Base-by-base conservation (phyloP, 202 grass and related monocot species). In the Panicum virgatum region DNA sequence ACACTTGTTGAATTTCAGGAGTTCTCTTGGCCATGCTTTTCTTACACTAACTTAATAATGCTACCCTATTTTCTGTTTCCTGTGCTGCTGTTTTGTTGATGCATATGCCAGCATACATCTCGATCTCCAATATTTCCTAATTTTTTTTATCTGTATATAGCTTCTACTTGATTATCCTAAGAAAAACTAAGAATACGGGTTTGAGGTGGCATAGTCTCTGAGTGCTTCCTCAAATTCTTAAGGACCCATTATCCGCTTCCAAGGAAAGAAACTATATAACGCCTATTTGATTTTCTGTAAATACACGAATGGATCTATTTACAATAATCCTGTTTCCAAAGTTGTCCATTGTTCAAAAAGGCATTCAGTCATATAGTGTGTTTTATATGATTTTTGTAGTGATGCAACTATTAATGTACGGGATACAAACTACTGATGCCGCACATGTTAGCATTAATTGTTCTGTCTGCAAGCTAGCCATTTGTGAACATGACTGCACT, bases 391-490 rank as follows among this genome's bases (percentile, higher is more conserved):
- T 87, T 62, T 61, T 42, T 81, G 23, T 77, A 61, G 44, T n/a
- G 53, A 47, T 27, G 23, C 64, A 64, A 54, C 53, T 71, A 46
- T 82, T 70, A 77, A 64, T 77, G 18, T 76, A 65, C 66, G 30
- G 32, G 71, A 34, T 76, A 76, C 42, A 62, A 81, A 51, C 66
- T 67, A 43, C 54, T 75, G 38, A 36, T 9, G 40, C 39, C 32
- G 18, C 37, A 69, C 34, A 76, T 82, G 43, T 62, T 44, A 62
- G 71, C 40, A 81, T 70, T 82, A 62, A 87, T 76, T 82, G 19
- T 70, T 82, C 12, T 87, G 32, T 77, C 32, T 52, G 20, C 22
- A 60, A 75, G 30, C 58, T 50, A 51, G 60, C 30, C n/a, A 81
- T 57, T 3, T 75, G 27, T 45, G 34, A 65, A 60, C 37, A 3